These are phyloP conservation scores for Cicer arietinum DNA, from an alignment of 306 rosid species.

Conservation along the genomic window DNA sequence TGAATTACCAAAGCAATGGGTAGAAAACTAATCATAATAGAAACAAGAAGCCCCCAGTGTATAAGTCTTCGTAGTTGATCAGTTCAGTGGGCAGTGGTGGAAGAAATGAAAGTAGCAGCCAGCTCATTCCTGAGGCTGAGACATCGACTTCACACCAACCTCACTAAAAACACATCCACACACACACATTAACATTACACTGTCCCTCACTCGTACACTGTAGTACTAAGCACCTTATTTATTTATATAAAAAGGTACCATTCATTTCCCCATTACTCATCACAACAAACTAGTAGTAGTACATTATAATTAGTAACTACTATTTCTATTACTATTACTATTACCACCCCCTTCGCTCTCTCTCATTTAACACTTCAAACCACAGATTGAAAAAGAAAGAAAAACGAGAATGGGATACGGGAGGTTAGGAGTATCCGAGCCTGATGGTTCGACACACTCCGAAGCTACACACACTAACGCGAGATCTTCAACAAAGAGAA, in stretches of 20 bases:
- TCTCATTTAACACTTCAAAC: not conserved
- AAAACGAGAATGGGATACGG: slow-evolving; percentile 63
- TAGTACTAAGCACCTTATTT: slow-evolving; percentile 9
- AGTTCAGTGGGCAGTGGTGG: slow-evolving; percentile 47
- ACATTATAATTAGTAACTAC: not conserved
- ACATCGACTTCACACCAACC: slow-evolving; percentile 66
- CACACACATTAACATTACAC: slow-evolving; percentile 11
- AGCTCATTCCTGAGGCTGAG: slow-evolving; percentile 57
- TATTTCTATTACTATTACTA: not conserved
- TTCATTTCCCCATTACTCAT: not conserved
- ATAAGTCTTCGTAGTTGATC: not conserved
- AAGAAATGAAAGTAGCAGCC: slow-evolving; percentile 75
- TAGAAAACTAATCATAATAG: not conserved
- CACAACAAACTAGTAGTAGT: not conserved
- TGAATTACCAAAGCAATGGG: not conserved
- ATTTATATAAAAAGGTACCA: slow-evolving; percentile 37
- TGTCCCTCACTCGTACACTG: slow-evolving; percentile 21
- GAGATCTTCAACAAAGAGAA: slow-evolving; percentile 42
- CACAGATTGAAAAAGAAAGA: not conserved
- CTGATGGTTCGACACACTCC: slow-evolving; percentile 37
- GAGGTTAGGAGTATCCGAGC: slow-evolving; percentile 48
- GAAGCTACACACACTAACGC: not conserved
- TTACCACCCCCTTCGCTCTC: not conserved
- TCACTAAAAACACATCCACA: not conserved
- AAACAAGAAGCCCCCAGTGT: slow-evolving; percentile 3